Percentiles rank a stretch among this genome's conserved stretches.
Conservation (phyloP, 2,329 filamentous ascomycete genomes). For the Zarea fungicola region DNA sequence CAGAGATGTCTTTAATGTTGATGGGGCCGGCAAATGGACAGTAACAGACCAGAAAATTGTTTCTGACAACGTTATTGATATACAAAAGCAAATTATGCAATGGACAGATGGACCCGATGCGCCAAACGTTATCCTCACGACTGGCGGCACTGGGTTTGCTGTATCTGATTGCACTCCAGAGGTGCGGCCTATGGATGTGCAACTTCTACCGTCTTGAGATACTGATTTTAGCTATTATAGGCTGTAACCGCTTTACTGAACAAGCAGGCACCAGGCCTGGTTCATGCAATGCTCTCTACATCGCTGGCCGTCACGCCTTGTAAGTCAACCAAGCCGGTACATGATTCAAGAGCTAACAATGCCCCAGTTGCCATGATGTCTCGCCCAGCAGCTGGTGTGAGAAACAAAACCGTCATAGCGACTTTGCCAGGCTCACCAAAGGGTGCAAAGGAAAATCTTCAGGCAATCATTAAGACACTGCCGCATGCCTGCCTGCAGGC, state of each 20-base stretch:
- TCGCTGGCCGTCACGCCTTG: slow-evolving; percentile 86
- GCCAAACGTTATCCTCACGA: slow-evolving; percentile 77
- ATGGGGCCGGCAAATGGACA: slow-evolving; percentile 67
- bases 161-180: slow-evolving; percentile 82
- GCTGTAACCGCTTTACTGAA: slow-evolving; percentile 75
- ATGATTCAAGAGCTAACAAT: slow-evolving; percentile 20
- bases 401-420: slow-evolving; percentile 74
- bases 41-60: slow-evolving; percentile 69
- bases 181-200: slow-evolving; percentile 38
- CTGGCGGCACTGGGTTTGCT: slow-evolving; percentile 91
- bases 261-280: slow-evolving; percentile 79
- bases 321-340: slow-evolving; percentile 41
- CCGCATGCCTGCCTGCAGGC: slow-evolving; percentile 94
- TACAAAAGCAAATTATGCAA: slow-evolving; percentile 64
- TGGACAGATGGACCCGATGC: slow-evolving; percentile 66
- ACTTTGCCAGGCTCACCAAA: slow-evolving; percentile 94
- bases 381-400: slow-evolving; percentile 81
- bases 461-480: slow-evolving; percentile 81
- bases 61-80: slow-evolving; percentile 66
- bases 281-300: slow-evolving; percentile 89
- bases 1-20: slow-evolving; percentile 60
- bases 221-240: slow-evolving; percentile 40
- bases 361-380: slow-evolving; percentile 91
- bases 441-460: slow-evolving; percentile 87
- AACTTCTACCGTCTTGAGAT: too few relatives aligned